Conservation (phyloP, 2,329 filamentous ascomycete genomes). For the Aspergillus eucalypticola region DNA sequence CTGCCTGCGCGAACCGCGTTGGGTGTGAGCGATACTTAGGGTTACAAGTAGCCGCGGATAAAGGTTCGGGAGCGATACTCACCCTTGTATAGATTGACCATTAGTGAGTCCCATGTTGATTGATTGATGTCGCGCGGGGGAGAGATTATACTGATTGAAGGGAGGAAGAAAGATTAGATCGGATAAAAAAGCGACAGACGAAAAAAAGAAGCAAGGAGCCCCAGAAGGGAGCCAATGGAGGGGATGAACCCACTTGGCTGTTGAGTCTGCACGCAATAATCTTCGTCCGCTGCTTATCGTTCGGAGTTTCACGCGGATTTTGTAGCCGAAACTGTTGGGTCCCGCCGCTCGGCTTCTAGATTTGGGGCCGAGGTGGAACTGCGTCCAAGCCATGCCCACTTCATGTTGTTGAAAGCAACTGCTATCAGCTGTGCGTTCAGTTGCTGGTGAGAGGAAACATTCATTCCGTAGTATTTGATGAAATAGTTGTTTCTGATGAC, state of each 20-base stretch:
- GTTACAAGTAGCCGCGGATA: background rate
- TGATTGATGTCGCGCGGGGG: background rate
- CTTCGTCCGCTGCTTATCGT: constrained; percentile 1
- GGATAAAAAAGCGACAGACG: background rate
- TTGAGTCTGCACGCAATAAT: background rate
- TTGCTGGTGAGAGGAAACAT: background rate
- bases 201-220: background rate
- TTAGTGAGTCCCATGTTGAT: constrained; percentile 2
- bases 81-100: background rate
- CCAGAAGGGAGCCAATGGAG: background rate
- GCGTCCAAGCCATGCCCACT: background rate
- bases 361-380: background rate
- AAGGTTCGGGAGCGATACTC: background rate
- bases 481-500: too few relatives aligned
- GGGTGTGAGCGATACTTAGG: constrained; percentile 12
- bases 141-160: background rate
- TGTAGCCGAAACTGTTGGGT: background rate
- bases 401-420: background rate
- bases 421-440: background rate
- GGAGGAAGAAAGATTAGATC: background rate
- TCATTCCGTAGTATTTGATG: too few relatives aligned
- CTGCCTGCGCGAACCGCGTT: background rate
- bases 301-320: background rate
- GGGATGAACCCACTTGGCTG: background rate
- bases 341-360: background rate